Conservation (phyloP, 1,284 basidiomycete species). For the Tausonia pullulans region DNA sequence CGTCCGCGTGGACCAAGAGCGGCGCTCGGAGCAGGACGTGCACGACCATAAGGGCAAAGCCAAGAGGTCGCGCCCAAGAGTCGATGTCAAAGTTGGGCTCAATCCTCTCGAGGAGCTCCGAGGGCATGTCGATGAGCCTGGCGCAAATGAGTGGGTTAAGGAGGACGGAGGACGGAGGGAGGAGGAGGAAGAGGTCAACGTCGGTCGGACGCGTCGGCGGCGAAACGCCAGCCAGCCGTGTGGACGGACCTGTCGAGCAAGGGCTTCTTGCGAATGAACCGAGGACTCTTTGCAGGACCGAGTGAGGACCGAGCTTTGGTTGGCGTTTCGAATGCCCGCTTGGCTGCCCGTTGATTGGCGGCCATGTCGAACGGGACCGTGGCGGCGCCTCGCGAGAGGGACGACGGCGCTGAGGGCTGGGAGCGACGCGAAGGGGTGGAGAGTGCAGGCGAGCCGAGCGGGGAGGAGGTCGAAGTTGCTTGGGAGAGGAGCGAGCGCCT, state of each 20-base stretch:
- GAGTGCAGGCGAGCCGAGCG: too few species aligned
- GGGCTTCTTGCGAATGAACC: conserved; percentile 10
- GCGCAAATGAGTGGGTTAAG: background rate
- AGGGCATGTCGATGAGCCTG: conserved; percentile 4
- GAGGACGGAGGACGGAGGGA: background rate
- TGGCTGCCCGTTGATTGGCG: conserved; percentile 7
- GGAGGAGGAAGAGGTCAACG: too few species aligned
- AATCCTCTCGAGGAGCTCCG: conserved; percentile 1
- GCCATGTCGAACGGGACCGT: conserved; percentile 13
- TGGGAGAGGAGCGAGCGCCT: too few species aligned
- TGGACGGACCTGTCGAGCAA: conserved; percentile 5
- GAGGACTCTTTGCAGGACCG: background rate
- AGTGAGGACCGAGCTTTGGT: too few species aligned
- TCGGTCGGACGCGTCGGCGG: too few species aligned
- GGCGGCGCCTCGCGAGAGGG: conserved; percentile 3
- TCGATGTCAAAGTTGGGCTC: conserved; percentile 8
- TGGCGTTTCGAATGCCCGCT: background rate
- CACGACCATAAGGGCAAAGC: conserved; percentile 5
- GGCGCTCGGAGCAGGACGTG: conserved; percentile 12
- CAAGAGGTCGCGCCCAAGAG: conserved; percentile 1
- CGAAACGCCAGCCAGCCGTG: too few species aligned
- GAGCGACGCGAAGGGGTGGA: background rate
- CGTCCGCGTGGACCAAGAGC: background rate
- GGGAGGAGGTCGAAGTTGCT: too few species aligned
- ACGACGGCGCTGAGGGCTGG: conserved; percentile 5